A percentile compares a stretch with the other conserved stretches of the same genome.
Evolutionary conservation across 208 protist genomes (phyloP).

Genomic region (Leishmania mexicana): DNA sequence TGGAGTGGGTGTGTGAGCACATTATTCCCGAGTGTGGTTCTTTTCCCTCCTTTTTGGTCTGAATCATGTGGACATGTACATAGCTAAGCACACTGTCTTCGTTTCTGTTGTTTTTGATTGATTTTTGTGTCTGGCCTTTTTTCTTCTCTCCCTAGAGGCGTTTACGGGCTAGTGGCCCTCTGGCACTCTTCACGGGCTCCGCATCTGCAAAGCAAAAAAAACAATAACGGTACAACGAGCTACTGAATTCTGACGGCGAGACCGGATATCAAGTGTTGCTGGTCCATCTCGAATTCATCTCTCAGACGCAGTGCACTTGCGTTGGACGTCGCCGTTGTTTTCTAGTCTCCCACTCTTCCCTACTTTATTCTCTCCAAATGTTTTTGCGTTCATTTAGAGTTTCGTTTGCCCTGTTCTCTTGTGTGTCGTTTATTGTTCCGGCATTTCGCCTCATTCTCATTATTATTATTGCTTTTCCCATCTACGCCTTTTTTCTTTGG

Average conservation of each 20-base stretch:
- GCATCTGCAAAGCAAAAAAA: neutral
- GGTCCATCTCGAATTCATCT: neutral
- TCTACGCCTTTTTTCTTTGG: neutral
- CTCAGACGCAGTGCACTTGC: neutral
- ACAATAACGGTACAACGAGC: neutral
- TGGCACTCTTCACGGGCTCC: neutral
- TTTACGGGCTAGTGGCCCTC: neutral
- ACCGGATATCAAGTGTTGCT: neutral
- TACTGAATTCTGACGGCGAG: neutral
- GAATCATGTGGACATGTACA: neutral
- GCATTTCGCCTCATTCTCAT: neutral
- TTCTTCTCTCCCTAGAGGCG: neutral
- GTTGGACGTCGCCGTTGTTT: neutral
- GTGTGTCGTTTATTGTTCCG: neutral
- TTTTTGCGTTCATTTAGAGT: neutral
- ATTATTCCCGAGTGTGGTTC: neutral
- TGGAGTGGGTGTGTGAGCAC: neutral
- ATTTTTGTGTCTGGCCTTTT: neutral
- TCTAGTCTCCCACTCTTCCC: neutral
- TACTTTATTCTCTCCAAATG: neutral
- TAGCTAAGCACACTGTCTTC: neutral
- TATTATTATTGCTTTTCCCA: neutral
- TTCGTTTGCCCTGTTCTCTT: neutral
- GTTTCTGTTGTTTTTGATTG: neutral
- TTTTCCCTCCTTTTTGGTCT: neutral